Conservation (phyloP, 129 eudicot species). For the sunflower (Helianthus annuus) region DNA sequence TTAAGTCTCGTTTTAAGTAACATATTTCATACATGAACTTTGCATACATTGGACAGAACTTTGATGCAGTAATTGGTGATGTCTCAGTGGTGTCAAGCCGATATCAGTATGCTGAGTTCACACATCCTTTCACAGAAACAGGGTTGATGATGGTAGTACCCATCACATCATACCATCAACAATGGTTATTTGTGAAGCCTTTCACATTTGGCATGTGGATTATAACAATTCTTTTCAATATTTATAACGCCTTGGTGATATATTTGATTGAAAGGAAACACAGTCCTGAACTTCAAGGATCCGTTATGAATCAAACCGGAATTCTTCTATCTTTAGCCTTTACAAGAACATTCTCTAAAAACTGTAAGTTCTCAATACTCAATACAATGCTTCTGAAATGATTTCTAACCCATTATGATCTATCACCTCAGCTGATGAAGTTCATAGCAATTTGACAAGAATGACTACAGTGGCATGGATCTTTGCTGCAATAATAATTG, state of each 20-base stretch:
- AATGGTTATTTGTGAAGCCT: conserved; percentile 56
- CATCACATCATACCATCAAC: conserved; percentile 24
- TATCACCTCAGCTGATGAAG: conserved; percentile 30
- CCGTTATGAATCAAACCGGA: conserved; percentile 36
- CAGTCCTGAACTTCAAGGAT: conserved; percentile 30
- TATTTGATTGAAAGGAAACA: conserved; percentile 50
- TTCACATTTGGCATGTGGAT: conserved; percentile 53
- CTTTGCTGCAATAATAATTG: conserved; percentile 46
- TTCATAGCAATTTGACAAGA: conserved; percentile 48
- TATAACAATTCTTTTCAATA: conserved; percentile 26
- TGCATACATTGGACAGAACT: conserved; percentile 27
- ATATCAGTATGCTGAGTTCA: conserved; percentile 43
- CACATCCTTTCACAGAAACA: conserved; percentile 50
- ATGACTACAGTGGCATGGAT: conserved; percentile 50
- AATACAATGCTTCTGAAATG: not conserved
- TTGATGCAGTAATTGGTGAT: conserved; percentile 57
- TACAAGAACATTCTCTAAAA: conserved; percentile 28
- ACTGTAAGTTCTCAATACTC: conserved; percentile 13
- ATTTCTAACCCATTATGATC: not conserved
- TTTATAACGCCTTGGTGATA: conserved; percentile 48
- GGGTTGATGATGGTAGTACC: conserved; percentile 57
- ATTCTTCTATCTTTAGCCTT: conserved; percentile 26
- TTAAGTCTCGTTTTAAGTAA: no score
- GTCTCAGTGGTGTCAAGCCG: conserved; percentile 41
- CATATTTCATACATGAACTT: not conserved